Conservation (phyloP, 768 basidiomycete genomes). For the Gyrodon lividus region DNA sequence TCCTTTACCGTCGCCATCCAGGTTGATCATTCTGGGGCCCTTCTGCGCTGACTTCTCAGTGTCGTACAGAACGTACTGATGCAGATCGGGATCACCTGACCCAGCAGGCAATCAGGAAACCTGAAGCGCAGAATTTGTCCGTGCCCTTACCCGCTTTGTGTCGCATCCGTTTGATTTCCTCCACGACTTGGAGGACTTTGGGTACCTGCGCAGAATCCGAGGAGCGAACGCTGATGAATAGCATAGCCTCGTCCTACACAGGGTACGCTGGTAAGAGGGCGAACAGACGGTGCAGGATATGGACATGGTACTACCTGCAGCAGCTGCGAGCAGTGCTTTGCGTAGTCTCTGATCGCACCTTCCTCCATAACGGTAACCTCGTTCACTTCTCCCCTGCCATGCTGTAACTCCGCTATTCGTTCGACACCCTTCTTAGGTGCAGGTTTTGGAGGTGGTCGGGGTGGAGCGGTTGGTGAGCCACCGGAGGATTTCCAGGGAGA, state of each 20-base stretch:
- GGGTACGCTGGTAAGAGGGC: not conserved
- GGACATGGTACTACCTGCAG: constrained; percentile 52
- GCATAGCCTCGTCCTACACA: constrained; percentile 70
- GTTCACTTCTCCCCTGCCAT: constrained; percentile 65
- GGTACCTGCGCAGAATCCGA: constrained; percentile 62
- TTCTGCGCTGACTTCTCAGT: constrained; percentile 42
- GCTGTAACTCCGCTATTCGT: constrained; percentile 71
- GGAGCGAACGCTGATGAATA: constrained; percentile 75
- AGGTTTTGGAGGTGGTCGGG: constrained; percentile 57
- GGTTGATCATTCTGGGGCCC: constrained; percentile 65
- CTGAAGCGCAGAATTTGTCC: not conserved
- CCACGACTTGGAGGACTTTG: constrained; percentile 78
- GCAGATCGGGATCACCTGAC: constrained; percentile 57
- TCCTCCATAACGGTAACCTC: constrained; percentile 71
- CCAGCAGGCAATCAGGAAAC: constrained; percentile 31
- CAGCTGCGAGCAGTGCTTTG: constrained; percentile 59
- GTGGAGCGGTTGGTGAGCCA: constrained; percentile 23
- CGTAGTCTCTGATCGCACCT: constrained; percentile 64
- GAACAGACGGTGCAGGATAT: not conserved
- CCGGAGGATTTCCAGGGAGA: constrained; percentile 14
- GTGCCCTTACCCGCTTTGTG: constrained; percentile 62
- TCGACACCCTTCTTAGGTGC: constrained; percentile 64
- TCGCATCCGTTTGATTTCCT: constrained; percentile 73
- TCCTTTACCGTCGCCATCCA: constrained; percentile 48
- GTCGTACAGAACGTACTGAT: constrained; percentile 79